phyloP scores from a whole-genome alignment of 768 basidiomycete genomes.

The Gymnopilus dilepis region DNA sequence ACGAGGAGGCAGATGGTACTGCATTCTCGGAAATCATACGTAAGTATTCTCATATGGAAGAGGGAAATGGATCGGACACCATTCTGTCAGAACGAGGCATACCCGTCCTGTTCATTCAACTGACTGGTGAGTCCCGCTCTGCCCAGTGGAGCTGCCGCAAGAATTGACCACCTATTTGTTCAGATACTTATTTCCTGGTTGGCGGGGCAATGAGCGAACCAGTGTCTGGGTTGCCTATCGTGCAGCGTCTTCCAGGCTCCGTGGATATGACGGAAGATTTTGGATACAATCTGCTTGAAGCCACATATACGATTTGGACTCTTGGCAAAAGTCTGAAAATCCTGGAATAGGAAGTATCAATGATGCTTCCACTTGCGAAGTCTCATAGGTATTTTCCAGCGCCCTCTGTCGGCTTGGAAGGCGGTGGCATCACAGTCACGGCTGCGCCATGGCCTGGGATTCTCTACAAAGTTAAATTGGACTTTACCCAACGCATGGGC shows the following conservation, averaged over 20 bases:
- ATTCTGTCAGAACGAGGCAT: not conserved
- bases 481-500: not conserved
- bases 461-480: not conserved
- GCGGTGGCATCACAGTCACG: not conserved
- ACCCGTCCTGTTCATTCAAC: not conserved
- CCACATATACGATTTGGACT: not conserved
- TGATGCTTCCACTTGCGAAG: not conserved
- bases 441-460: not conserved
- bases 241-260: not conserved
- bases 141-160: not conserved
- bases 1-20: not conserved
- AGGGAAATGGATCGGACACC: too few species aligned
- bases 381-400: not conserved
- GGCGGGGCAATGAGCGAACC: not conserved
- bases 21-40: too few species aligned
- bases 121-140: not conserved
- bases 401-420: not conserved
- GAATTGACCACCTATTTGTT: not conserved
- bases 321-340: not conserved
- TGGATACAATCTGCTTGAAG: not conserved
- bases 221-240: not conserved
- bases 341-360: not conserved
- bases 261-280: not conserved
- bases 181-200: not conserved
- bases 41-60: too few species aligned